Percentiles rank a stretch among this genome's conserved stretches.
Evolutionary conservation across 1,284 basidiomycete species (phyloP).

Genomic region (Apiotrichum siamense): DNA sequence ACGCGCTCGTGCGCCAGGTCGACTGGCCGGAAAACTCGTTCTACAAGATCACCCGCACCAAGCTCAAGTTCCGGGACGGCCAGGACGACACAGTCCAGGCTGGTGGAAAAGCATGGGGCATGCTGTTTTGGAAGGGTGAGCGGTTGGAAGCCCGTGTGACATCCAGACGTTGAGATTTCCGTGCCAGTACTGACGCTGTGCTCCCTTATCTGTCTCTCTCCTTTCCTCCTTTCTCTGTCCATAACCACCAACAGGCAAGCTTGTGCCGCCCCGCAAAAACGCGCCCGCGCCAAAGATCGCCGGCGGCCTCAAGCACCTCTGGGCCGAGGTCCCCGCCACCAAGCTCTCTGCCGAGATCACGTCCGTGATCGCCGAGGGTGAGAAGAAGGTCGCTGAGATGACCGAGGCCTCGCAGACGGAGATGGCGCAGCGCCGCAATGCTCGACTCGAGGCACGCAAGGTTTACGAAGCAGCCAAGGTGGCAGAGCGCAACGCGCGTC

Average conservation of each 20-base stretch:
- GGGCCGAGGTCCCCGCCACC: constrained; percentile 13
- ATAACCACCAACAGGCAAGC: constrained; percentile 7
- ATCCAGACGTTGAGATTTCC: too few species aligned
- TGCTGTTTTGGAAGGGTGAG: constrained; percentile 34
- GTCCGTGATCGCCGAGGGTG: background rate
- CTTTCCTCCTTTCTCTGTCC: background rate
- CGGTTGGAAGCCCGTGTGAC: too few species aligned
- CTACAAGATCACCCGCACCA: constrained; percentile 31
- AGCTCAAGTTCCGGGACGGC: constrained; percentile 24
- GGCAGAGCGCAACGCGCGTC: background rate
- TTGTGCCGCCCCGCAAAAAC: background rate
- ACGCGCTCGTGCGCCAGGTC: constrained; percentile 26
- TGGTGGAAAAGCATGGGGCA: constrained; percentile 30
- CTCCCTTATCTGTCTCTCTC: background rate
- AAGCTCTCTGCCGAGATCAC: background rate
- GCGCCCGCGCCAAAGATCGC: constrained; percentile 18
- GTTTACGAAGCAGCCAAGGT: background rate
- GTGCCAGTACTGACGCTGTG: too few species aligned
- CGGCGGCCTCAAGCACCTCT: constrained; percentile 16
- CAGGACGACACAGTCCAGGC: constrained; percentile 14
- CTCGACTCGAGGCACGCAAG: background rate
- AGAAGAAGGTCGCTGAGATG: background rate
- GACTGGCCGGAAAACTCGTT: constrained; percentile 26
- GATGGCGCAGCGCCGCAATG: background rate
- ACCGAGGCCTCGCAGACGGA: background rate